Evolutionary conservation across 2,329 filamentous ascomycete species (phyloP).

Genomic region (Sclerotinia subarctica): DNA sequence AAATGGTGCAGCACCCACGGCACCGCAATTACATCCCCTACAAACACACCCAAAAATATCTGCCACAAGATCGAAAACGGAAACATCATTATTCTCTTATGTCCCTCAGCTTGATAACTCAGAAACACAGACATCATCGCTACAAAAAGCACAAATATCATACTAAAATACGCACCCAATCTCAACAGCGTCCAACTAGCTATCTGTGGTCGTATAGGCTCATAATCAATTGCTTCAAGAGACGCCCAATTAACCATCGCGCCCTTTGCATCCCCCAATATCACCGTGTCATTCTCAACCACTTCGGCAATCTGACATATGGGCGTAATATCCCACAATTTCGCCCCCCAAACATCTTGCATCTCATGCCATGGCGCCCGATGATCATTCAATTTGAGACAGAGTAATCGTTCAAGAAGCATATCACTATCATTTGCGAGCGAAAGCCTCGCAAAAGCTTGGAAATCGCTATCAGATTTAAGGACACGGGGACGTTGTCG

Average conservation of each 20-base stretch:
- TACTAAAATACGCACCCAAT: neutral
- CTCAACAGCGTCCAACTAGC: neutral
- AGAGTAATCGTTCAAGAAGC: constrained; percentile 38
- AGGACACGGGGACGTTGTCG: constrained; percentile 32
- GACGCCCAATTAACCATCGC: constrained; percentile 39
- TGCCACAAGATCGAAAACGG: neutral
- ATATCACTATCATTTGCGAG: constrained; percentile 38
- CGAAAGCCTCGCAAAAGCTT: constrained; percentile 38
- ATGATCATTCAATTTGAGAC: constrained; percentile 24
- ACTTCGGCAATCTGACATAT: constrained; percentile 38
- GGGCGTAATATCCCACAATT: constrained; percentile 39
- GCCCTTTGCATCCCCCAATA: constrained; percentile 37
- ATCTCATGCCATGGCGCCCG: constrained; percentile 27
- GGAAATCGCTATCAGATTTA: constrained; percentile 34
- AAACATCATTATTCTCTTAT: too few relatives aligned
- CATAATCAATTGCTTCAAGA: constrained; percentile 1
- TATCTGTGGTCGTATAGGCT: neutral
- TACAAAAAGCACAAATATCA: neutral
- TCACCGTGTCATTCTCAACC: constrained; percentile 36
- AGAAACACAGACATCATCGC: neutral
- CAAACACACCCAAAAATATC: constrained; percentile 10
- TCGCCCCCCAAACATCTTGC: constrained; percentile 34
- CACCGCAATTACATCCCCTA: constrained; percentile 21
- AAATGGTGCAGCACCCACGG: constrained; percentile 28
- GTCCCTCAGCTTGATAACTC: neutral